Base-by-base conservation (phyloP, 306 rosid species). In the Rosa rugosa region DNA sequence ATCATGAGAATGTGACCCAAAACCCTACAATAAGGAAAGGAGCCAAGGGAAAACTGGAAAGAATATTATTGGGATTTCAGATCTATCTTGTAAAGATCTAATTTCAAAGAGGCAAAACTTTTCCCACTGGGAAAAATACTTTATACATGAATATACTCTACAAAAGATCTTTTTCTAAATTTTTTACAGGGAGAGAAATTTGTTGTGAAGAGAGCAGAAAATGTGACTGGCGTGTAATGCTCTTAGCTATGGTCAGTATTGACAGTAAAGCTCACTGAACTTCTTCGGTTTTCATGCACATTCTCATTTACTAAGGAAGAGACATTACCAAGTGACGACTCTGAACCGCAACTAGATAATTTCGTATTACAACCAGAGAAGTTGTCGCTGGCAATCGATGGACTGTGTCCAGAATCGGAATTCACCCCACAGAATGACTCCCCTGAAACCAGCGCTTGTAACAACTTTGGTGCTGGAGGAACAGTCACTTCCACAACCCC, bases 391-490 rank as follows among this genome's bases (percentile, higher is more conserved):
- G 80, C 81, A 0, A 88, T 63, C 31, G 87, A 82, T 34, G 72
- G 41, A 17, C 64, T 79, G 70, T 64, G 67, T 53, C 87, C 71
- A 2, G 91, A 92, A 83, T 86, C 87, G 3, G 41, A 84, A 76
- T 77, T 90, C 11, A 90, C 85, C 13, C 93, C 93, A 5, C 65
- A 82, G 85, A 87, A 92, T 36, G 98, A 89, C 76, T 90, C 94
- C 11, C 92, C 98, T 0, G 93, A 79, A 73, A 93, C 95, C 81
- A 93, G 82, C 0, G 98, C 95, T 79, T 90, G 98, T 23, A 93
- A 86, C 84, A 93, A 81, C 75, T 87, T 91, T 4, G 98, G 98
- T 0, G 86, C 85, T 0, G 90, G 97, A 82, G 98, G 98, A 77
- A 87, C 85, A 38, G 71, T 54, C 18, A 90, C 87, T 67, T 82